Percentiles rank a stretch among this genome's conserved stretches.
Conservation (phyloP, 352 stramenopile genomes). For the Phytophthora fragariae region DNA sequence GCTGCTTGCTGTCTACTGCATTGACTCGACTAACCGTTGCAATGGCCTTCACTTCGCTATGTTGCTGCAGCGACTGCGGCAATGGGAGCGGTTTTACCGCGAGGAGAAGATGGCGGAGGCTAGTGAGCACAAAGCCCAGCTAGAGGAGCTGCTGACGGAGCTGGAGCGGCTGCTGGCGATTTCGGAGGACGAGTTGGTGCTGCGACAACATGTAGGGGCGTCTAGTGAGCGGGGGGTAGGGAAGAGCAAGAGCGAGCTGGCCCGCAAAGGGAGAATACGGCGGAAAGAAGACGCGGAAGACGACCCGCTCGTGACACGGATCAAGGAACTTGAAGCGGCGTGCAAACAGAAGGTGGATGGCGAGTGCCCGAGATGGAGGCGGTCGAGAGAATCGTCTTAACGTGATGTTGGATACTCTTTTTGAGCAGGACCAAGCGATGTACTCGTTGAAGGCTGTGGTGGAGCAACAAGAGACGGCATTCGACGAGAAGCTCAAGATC, state of each 20-base stretch:
- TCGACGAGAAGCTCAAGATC: conserved; percentile 78
- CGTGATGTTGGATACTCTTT: background rate
- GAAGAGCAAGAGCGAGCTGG: conserved; percentile 19
- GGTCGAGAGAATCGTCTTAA: background rate
- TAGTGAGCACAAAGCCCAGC: conserved; percentile 46
- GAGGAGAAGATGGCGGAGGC: conserved; percentile 50
- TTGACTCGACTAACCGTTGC: background rate
- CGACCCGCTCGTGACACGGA: conserved; percentile 35
- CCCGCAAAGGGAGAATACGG: conserved; percentile 20
- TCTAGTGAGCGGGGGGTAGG: conserved; percentile 11
- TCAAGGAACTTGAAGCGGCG: conserved; percentile 75
- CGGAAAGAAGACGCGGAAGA: conserved; percentile 31
- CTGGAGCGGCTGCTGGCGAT: conserved; percentile 53
- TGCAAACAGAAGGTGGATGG: conserved; percentile 76
- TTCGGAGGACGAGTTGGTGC: conserved; percentile 40
- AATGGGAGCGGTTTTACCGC: conserved; percentile 69
- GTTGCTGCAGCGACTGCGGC: conserved; percentile 46
- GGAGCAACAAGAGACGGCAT: conserved; percentile 71
- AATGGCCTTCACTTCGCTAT: background rate
- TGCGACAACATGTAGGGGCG: conserved; percentile 13
- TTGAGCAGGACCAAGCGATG: conserved; percentile 67
- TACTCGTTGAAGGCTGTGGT: conserved; percentile 69
- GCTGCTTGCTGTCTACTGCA: too few relatives aligned
- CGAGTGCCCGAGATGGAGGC: background rate
- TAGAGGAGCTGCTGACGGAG: conserved; percentile 64